phyloP scores from a whole-genome alignment of 2,329 filamentous ascomycete species.

The Aspergillus chevalieri region DNA sequence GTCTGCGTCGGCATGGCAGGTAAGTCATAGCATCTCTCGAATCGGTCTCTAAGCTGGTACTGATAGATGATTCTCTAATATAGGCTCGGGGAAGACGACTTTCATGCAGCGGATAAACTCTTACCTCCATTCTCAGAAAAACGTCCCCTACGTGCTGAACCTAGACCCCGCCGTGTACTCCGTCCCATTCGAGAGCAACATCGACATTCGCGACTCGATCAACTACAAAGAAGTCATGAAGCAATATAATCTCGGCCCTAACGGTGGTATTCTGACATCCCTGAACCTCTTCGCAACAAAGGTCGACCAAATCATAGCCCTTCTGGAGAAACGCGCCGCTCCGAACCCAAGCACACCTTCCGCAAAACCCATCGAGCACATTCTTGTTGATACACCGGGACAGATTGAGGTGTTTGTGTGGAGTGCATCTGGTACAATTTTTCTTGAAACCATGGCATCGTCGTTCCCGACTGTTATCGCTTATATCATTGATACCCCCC shows the following conservation, averaged over 20 bases:
- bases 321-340: constrained; percentile 81
- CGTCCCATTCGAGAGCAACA: constrained; percentile 93
- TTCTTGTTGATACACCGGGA: constrained; percentile 90
- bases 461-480: constrained; percentile 96
- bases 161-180: constrained; percentile 91
- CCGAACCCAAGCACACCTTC: constrained; percentile 45
- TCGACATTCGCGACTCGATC: constrained; percentile 96
- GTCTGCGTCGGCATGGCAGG: constrained; percentile 97
- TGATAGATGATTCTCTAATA: neutral
- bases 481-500: constrained; percentile 94
- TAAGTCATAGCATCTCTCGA: constrained; percentile 30
- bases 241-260: constrained; percentile 94
- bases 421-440: constrained; percentile 90
- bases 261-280: constrained; percentile 92
- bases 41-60: neutral
- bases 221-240: constrained; percentile 99
- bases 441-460: constrained; percentile 85
- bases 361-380: constrained; percentile 64
- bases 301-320: constrained; percentile 83
- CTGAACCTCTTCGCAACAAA: constrained; percentile 97
- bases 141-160: constrained; percentile 91
- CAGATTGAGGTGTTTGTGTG: constrained; percentile 99
- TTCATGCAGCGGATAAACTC: constrained; percentile 99
- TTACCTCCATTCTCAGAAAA: constrained; percentile 72
- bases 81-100: constrained; percentile 95